These are phyloP conservation scores for Starmerella stellata DNA, from an alignment of 805 yeast species.

Conservation along the genomic window DNA sequence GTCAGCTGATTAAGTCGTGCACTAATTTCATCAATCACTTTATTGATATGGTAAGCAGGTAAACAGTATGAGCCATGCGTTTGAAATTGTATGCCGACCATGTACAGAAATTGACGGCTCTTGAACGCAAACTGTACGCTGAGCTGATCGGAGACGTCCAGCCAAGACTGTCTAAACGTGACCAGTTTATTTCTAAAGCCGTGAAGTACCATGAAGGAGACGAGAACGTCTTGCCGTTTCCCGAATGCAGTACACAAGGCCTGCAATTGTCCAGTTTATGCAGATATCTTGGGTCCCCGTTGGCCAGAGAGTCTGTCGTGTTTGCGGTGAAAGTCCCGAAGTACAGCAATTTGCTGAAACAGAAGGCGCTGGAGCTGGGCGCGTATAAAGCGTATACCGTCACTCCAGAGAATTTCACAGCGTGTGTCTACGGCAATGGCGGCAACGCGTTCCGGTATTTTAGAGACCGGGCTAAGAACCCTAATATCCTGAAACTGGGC, in stretches of 20 bases:
- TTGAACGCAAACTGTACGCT: constrained; percentile 8
- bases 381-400: constrained; percentile 5
- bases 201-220: constrained; percentile 10
- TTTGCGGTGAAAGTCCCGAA: constrained; percentile 1
- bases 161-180: not conserved
- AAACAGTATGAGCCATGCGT: too few relatives aligned
- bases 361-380: constrained; percentile 8
- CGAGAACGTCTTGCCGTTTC: constrained; percentile 15
- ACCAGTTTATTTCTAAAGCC: constrained; percentile 7
- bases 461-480: constrained; percentile 2
- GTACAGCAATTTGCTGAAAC: constrained; percentile 3
- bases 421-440: constrained; percentile 6
- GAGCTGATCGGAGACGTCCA: constrained; percentile 4
- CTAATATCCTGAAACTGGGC: not conserved
- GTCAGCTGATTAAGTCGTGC: too few relatives aligned
- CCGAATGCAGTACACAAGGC: constrained; percentile 13
- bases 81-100: constrained; percentile 11
- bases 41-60: too few relatives aligned
- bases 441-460: constrained; percentile 10
- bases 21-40: too few relatives aligned
- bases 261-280: constrained; percentile 9
- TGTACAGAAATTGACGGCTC: constrained; percentile 5
- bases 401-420: constrained; percentile 5
- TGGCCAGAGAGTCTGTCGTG: constrained; percentile 4
- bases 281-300: constrained; percentile 2